Evolutionary conservation across 305 asterid genomes (phyloP).

Genomic region (Coffea humblotiana): DNA sequence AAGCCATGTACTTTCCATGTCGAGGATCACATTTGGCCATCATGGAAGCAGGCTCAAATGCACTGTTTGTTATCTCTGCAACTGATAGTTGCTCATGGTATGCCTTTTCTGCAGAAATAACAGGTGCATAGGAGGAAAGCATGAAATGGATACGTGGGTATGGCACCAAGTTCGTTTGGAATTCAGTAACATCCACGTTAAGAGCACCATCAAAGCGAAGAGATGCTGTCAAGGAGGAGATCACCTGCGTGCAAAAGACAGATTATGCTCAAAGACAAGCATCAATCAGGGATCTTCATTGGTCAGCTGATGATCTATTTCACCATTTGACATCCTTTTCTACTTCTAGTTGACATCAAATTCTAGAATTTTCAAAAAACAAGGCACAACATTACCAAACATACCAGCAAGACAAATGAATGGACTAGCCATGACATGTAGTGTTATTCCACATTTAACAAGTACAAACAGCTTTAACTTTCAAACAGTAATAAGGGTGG

Average conservation of each 20-base stretch:
- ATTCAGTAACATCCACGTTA: too few species aligned
- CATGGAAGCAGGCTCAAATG: too few species aligned
- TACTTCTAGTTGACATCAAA: not conserved
- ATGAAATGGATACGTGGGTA: too few species aligned
- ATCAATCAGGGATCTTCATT: not conserved
- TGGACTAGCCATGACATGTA: not conserved
- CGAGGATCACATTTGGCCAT: slow-evolving; percentile 14
- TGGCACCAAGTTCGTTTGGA: too few species aligned
- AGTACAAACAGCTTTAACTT: not conserved
- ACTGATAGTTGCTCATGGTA: not conserved
- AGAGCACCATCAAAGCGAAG: too few species aligned
- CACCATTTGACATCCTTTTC: not conserved
- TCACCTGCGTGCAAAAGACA: not conserved
- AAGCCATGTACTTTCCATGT: slow-evolving; percentile 21
- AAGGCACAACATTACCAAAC: not conserved
- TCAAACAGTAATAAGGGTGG: not conserved
- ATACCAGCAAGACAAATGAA: not conserved
- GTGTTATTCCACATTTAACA: not conserved
- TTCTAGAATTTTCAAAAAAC: not conserved
- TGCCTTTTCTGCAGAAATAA: slow-evolving; percentile 11
- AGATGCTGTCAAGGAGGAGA: too few species aligned
- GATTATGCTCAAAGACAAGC: not conserved
- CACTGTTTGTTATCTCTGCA: too few species aligned
- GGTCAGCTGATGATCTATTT: too few species aligned
- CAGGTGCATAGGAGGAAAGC: too few species aligned